Conservation (phyloP, 164 flowering plant species). For the Vitis labrusca region DNA sequence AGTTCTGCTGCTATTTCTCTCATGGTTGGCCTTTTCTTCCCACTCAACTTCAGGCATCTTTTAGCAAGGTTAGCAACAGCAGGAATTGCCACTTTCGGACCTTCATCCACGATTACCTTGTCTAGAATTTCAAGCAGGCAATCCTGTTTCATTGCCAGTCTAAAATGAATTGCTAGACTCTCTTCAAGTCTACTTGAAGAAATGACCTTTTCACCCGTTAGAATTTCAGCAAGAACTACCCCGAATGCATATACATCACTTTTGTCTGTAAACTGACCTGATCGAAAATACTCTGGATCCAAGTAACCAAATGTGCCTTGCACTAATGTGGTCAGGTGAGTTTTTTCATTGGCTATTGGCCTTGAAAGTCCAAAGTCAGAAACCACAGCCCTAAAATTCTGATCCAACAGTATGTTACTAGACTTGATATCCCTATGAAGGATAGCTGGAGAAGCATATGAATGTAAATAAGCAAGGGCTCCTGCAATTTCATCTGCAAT, state of each 20-base stretch:
- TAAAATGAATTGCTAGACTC: too few relatives aligned
- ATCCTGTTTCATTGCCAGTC: too few relatives aligned
- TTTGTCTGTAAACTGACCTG: too few relatives aligned
- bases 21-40: too few relatives aligned
- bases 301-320: background rate
- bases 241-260: background rate
- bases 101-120: too few relatives aligned
- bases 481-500: background rate
- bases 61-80: too few relatives aligned
- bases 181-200: background rate
- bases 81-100: too few relatives aligned
- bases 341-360: background rate
- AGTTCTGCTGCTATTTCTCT: too few relatives aligned
- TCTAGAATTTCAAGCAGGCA: too few relatives aligned
- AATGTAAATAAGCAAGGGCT: background rate
- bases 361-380: conserved; percentile 1
- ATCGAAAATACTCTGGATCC: too few relatives aligned
- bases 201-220: background rate
- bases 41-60: too few relatives aligned
- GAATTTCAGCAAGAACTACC: background rate
- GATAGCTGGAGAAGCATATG: background rate
- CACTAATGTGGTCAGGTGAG: background rate
- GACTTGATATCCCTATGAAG: conserved; percentile 1
- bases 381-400: background rate
- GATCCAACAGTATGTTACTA: background rate